phyloP scores from a whole-genome alignment of 441 rosid species.

The Erodium trifolium region DNA sequence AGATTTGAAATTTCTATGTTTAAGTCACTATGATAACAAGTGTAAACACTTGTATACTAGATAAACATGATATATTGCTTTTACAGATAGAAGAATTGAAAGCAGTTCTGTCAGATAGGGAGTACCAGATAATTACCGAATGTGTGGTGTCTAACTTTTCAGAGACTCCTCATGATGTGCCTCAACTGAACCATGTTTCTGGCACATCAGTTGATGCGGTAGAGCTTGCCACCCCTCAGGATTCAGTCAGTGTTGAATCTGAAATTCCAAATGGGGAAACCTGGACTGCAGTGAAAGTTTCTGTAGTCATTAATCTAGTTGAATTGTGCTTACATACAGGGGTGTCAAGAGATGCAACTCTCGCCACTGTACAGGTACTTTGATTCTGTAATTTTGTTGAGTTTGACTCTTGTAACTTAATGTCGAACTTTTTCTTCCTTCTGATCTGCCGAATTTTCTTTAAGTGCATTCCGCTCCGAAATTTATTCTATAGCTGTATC shows the following conservation, averaged over 20 bases:
- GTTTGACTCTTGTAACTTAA: slow-evolving; percentile 4
- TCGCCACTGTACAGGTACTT: slow-evolving; percentile 80
- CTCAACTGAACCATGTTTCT: slow-evolving; percentile 43
- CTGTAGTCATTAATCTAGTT: slow-evolving; percentile 62
- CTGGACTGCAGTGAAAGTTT: slow-evolving; percentile 66
- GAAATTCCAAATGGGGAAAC: slow-evolving; percentile 32
- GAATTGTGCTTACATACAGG: slow-evolving; percentile 77
- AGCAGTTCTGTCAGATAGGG: slow-evolving; percentile 75
- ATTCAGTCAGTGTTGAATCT: slow-evolving; percentile 30
- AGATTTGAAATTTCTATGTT: neutral
- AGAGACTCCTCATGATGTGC: slow-evolving; percentile 61
- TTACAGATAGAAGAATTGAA: slow-evolving; percentile 76
- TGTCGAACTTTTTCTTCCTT: neutral
- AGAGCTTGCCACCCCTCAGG: slow-evolving; percentile 36
- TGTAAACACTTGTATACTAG: neutral
- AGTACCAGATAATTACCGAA: slow-evolving; percentile 87
- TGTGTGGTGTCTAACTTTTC: slow-evolving; percentile 86
- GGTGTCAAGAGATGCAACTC: slow-evolving; percentile 56
- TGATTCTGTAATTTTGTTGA: neutral
- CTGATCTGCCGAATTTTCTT: neutral
- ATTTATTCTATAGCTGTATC: slow-evolving; percentile 5
- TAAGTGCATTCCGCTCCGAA: neutral
- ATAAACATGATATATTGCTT: slow-evolving; percentile 19
- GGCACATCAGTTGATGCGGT: slow-evolving; percentile 34
- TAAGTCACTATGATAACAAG: slow-evolving; percentile 2